These are phyloP conservation scores for Lactarius evosmus DNA, from an alignment of 768 basidiomycete species.

Conservation along the genomic window DNA sequence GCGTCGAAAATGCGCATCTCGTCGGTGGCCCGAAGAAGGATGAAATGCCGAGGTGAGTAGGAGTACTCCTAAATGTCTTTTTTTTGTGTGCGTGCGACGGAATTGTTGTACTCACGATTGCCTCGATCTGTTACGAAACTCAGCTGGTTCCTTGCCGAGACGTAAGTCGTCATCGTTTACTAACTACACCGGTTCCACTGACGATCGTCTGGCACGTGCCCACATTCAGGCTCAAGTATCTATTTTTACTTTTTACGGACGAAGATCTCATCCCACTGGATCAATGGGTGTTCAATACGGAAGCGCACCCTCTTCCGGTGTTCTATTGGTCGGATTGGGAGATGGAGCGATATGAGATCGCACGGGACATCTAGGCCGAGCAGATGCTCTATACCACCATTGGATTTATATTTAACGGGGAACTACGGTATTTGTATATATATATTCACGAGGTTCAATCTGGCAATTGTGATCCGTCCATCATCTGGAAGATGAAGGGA, in stretches of 20 bases:
- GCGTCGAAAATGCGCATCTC: conserved; percentile 47
- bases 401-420: too few relatives aligned
- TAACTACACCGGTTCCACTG: too few relatives aligned
- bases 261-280: conserved; percentile 53
- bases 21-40: conserved; percentile 40
- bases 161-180: conserved; percentile 28
- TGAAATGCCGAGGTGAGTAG: conserved; percentile 66
- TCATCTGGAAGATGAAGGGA: too few relatives aligned
- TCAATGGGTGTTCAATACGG: conserved; percentile 49
- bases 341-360: conserved; percentile 42
- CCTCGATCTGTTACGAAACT: background rate
- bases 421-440: too few relatives aligned
- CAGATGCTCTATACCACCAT: too few relatives aligned
- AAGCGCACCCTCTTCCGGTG: conserved; percentile 74
- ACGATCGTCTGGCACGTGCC: background rate
- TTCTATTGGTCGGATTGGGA: conserved; percentile 60
- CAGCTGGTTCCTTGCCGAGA: too few relatives aligned
- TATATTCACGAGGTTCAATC: too few relatives aligned
- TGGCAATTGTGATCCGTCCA: too few relatives aligned
- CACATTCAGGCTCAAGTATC: conserved; percentile 57
- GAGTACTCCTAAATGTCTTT: background rate
- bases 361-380: background rate
- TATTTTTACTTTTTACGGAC: conserved; percentile 63
- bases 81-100: background rate
- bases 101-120: too few relatives aligned